Evolutionary conservation across 257 asterid genomes (phyloP), one percentile per base, ranked within the genome.

Genomic region (Capsicum baccatum): DNA sequence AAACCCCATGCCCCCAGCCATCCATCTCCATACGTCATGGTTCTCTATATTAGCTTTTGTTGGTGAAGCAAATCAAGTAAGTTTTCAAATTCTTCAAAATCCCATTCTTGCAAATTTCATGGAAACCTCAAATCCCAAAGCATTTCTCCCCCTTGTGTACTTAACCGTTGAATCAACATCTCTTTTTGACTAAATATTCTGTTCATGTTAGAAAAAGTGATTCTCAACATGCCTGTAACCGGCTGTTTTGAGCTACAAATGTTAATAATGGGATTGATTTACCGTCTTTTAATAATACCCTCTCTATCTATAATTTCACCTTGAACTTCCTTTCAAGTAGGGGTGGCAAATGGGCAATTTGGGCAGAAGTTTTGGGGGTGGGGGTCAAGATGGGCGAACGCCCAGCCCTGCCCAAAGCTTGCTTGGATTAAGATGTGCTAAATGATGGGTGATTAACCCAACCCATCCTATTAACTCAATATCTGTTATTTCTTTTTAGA

Each of bases 211-310:
- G 44, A 4, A 39, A 39, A 39, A 39, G 44, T 39, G 44, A 39
- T 39, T 39, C 44, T 39, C 44, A 39, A 39, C 3, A 39, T 39
- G 44, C 44, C 44, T 39, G 44, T 39, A 39, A 39, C 44, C 44
- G 3, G 44, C 44, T 60, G n/a, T 60, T 80, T 58, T 21, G 58
- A 44, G 64, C 26, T 16, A 6, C 98, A 94, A 95, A 98, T 94
- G 84, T 73, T 87, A 42, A 82, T 87, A 50, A 82, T 83, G 19
- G 60, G 44, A 14, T 13, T 57, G 17, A 35, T 66, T 58, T 57
- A 55, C 59, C 10, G 48, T 21, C 21, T 39, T 57, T 52, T 44
- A 70, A 70, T 42, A 39, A 68, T 42, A 17, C 79, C 16, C 79
- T 16, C 79, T 42, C 21, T 12, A 17, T 68, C 76, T 35, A 70